Evolutionary conservation across 352 stramenopile genomes (phyloP), one percentile per base, ranked within the genome.

Genomic region (Pythium aphanidermatum): DNA sequence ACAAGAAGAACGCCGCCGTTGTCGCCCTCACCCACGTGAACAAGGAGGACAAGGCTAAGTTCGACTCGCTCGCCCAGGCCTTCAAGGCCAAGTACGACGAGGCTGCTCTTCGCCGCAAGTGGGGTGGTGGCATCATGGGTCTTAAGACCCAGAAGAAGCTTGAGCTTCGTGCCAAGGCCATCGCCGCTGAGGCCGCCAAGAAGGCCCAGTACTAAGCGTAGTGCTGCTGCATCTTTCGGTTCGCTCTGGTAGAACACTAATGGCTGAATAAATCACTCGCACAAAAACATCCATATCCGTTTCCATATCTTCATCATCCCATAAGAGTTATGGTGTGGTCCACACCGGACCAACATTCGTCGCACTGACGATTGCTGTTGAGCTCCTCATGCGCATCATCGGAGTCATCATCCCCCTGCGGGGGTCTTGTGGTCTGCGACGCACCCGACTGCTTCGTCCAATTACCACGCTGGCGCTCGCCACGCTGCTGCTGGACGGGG

Each of bases 91-190:
- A 98, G 79, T 99, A 97, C 91, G 98, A 98, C 76, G 92, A 99
- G 55, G 60, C 71, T 20, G 69, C 77, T 1, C 48, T 78, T 16
- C 68, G 95, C 64, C 84, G 95, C 55, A 99, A 99, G 78, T 99
- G 96, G 96, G 96, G 96, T 67, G 97, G 96, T 65, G 96, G 96
- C 68, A 98, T 99, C 72, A 99, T 99, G 96, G 97, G 97, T 70
- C 83, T 99, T 51, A 99, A 99, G 95, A 99, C 97, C 47, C 95
- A 99, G 78, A 96, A 96, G 71, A 99, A 98, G 85, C 82, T 99
- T 41, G 94, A 98, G 58, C 96, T 99, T 74, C 91, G 96, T 52
- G 95, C 95, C 58, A 98, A 98, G 83, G 95, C 89, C 51, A 65
- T 99, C 58, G 96, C 93, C 27, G 85, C 81, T n/a, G 97, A 99